A percentile compares a stretch with the other conserved stretches of the same genome.
phyloP scores from a whole-genome alignment of 345 rosid species.

The Dipteronia dyeriana region DNA sequence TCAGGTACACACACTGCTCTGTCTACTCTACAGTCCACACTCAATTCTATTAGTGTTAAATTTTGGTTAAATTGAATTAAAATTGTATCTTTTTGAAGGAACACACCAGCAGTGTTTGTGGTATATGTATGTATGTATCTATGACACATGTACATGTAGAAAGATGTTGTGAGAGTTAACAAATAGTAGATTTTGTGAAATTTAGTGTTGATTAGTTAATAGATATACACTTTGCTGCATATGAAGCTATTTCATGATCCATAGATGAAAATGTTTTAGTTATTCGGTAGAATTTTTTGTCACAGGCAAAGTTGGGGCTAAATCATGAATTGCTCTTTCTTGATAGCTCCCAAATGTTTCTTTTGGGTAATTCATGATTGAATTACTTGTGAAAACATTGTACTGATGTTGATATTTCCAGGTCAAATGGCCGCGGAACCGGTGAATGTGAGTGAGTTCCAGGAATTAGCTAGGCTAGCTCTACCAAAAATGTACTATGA shows the following conservation, averaged over 20 bases:
- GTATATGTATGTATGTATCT: not conserved
- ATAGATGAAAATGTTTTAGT: too few species aligned
- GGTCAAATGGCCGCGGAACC: conserved; percentile 55
- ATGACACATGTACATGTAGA: not conserved
- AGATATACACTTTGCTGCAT: too few species aligned
- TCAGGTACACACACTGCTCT: not conserved
- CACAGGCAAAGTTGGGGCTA: not conserved
- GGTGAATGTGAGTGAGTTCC: conserved; percentile 73
- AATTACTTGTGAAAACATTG: not conserved
- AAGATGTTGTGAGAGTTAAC: not conserved
- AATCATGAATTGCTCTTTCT: not conserved
- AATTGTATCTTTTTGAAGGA: not conserved
- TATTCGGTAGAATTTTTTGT: not conserved
- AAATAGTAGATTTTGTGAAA: not conserved
- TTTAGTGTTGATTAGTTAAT: too few species aligned
- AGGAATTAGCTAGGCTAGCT: conserved; percentile 65
- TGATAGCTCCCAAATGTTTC: not conserved
- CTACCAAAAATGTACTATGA: conserved; percentile 85
- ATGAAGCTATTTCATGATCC: too few species aligned
- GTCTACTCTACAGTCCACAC: too few species aligned
- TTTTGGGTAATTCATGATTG: not conserved
- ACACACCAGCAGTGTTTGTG: not conserved
- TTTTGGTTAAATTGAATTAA: not conserved
- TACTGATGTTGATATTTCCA: conserved; percentile 12
- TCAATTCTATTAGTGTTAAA: not conserved